A percentile compares a stretch with the other conserved stretches of the same genome.
phyloP scores from a whole-genome alignment of 2,329 filamentous ascomycete genomes.

The Sarocladium kiliense region DNA sequence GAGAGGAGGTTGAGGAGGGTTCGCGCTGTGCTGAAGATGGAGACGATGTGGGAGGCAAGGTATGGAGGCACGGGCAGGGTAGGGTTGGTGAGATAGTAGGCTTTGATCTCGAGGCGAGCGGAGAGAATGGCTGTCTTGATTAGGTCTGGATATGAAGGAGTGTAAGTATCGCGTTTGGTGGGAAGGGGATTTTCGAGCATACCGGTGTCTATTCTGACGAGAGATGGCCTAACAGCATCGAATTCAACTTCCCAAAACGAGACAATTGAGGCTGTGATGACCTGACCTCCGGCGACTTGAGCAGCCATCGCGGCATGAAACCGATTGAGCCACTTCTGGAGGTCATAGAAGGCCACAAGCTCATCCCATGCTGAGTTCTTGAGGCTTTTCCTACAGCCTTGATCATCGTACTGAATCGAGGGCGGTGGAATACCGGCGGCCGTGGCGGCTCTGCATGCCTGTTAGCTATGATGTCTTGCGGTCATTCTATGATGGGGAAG shows the following conservation, averaged over 20 bases:
- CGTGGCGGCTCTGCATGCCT: constrained; percentile 27
- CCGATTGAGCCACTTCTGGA: constrained; percentile 45
- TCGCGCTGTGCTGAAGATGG: constrained; percentile 27
- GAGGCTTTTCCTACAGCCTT: constrained; percentile 33
- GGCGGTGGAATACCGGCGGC: constrained; percentile 42
- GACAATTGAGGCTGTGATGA: constrained; percentile 41
- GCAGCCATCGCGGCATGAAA: constrained; percentile 42
- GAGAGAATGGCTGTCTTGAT: constrained; percentile 44
- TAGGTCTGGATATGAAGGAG: constrained; percentile 28
- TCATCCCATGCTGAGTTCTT: constrained; percentile 36
- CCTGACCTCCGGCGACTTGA: constrained; percentile 39
- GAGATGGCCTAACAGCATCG: constrained; percentile 38
- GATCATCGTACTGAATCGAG: constrained; percentile 46
- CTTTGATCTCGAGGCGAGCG: constrained; percentile 47
- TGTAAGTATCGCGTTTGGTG: neutral
- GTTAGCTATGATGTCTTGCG: constrained; percentile 13
- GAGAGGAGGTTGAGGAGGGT: constrained; percentile 36
- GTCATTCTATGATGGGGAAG: neutral
- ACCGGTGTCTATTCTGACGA: constrained; percentile 44
- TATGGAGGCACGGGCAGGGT: constrained; percentile 26
- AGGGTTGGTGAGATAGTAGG: constrained; percentile 44
- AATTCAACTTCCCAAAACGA: constrained; percentile 48
- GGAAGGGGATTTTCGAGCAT: constrained; percentile 7
- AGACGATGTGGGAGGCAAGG: constrained; percentile 11
- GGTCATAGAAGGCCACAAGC: constrained; percentile 38